Evolutionary conservation across 192 early-diverging fungal genomes (phyloP).

Genomic region (Diversispora epigaea): DNA sequence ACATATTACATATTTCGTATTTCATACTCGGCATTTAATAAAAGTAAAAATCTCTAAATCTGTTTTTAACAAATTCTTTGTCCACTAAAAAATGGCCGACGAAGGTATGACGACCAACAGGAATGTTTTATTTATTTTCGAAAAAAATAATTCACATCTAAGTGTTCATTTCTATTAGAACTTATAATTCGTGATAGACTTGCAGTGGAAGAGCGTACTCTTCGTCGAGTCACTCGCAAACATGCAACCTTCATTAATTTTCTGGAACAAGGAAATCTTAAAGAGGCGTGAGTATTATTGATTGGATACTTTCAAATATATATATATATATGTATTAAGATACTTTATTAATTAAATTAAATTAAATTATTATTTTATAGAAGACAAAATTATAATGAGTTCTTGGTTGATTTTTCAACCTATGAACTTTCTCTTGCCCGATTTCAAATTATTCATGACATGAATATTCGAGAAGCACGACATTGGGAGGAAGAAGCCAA

Average conservation of each 20-base stretch:
- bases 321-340: neutral
- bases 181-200: slow-evolving; percentile 26
- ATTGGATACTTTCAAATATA: neutral
- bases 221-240: slow-evolving; percentile 10
- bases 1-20: too few species aligned
- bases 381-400: slow-evolving; percentile 10
- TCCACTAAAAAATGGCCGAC: neutral
- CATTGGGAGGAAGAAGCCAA: slow-evolving; percentile 20
- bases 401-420: slow-evolving; percentile 10
- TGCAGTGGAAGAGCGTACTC: slow-evolving; percentile 14
- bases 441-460: slow-evolving; percentile 24
- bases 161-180: neutral
- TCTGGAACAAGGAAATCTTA: slow-evolving; percentile 2
- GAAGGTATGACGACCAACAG: neutral
- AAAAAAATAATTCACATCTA: neutral
- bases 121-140: neutral
- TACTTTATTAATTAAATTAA: neutral
- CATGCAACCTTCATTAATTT: neutral
- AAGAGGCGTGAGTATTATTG: neutral
- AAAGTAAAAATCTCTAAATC: too few species aligned
- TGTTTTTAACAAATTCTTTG: too few species aligned
- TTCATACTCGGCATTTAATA: too few species aligned
- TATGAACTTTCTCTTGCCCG: slow-evolving; percentile 12
- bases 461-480: slow-evolving; percentile 10
- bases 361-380: neutral